Percentiles rank a stretch among this genome's conserved stretches.
phyloP scores from a whole-genome alignment of 768 basidiomycete species.

The Lactarius pseudohatsudake region DNA sequence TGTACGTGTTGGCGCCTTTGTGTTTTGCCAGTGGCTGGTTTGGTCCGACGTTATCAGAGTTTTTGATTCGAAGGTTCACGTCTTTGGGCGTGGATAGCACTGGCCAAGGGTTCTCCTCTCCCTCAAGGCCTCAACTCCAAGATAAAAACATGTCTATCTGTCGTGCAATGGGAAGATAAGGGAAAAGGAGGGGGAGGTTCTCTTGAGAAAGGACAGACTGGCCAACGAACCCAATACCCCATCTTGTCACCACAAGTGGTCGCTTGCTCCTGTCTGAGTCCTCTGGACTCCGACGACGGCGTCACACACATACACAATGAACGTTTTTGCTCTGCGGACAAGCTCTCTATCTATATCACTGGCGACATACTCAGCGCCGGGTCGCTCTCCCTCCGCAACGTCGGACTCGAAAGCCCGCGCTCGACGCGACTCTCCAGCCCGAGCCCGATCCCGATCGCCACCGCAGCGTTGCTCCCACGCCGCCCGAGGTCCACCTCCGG shows the following conservation, averaged over 20 bases:
- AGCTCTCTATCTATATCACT: not conserved
- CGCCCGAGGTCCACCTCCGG: conserved; percentile 37
- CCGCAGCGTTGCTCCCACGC: conserved; percentile 39
- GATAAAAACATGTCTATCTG: not conserved
- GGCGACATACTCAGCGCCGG: conserved; percentile 18
- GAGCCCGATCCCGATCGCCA: conserved; percentile 34
- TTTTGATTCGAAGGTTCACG: too few species aligned
- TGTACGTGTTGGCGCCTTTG: too few species aligned
- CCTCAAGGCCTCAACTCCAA: not conserved
- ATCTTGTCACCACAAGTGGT: not conserved
- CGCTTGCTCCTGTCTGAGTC: not conserved
- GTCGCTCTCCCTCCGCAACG: conserved; percentile 29
- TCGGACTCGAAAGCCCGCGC: conserved; percentile 26
- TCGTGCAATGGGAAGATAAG: not conserved
- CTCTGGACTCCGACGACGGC: not conserved
- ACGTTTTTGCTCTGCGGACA: not conserved
- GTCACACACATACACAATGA: not conserved
- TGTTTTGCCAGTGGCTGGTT: too few species aligned
- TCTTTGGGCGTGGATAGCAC: not conserved
- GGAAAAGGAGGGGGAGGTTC: not conserved
- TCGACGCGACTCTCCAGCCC: conserved; percentile 30
- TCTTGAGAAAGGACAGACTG: not conserved
- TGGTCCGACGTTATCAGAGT: too few species aligned
- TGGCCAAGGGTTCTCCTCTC: not conserved
- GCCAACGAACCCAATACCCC: not conserved